These are phyloP conservation scores for Daedalea quercina DNA, from an alignment of 768 basidiomycete genomes.

Conservation along the genomic window DNA sequence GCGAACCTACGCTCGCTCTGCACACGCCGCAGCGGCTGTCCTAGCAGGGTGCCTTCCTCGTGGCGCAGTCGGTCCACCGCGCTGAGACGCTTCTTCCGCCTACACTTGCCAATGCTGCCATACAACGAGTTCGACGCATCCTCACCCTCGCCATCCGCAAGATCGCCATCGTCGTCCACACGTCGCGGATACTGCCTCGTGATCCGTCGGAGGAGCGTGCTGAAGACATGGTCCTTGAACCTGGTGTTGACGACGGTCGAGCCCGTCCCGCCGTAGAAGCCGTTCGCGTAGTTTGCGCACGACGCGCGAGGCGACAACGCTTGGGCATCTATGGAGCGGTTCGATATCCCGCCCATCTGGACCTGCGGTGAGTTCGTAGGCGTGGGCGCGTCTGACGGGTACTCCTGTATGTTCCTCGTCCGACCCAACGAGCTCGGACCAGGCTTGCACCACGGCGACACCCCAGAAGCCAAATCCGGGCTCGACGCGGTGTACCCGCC, in stretches of 20 bases:
- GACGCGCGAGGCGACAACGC: conserved; percentile 9
- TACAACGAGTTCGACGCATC: conserved; percentile 5
- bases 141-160: conserved; percentile 35
- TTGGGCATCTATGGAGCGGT: neutral
- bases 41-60: conserved; percentile 31
- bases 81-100: conserved; percentile 36
- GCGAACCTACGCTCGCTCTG: conserved; percentile 55
- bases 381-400: conserved; percentile 1
- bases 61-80: conserved; percentile 34
- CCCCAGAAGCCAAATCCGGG: conserved; percentile 49
- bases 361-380: conserved; percentile 22
- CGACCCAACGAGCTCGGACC: conserved; percentile 13
- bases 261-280: conserved; percentile 82
- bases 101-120: conserved; percentile 15
- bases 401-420: conserved; percentile 1
- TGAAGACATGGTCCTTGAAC: conserved; percentile 94
- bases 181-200: conserved; percentile 38
- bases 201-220: conserved; percentile 74
- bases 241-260: conserved; percentile 91
- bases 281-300: conserved; percentile 12
- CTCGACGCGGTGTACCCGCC: conserved; percentile 58
- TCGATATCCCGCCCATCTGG: neutral
- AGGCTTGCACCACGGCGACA: conserved; percentile 23
- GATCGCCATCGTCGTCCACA: conserved; percentile 32
- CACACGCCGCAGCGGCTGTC: conserved; percentile 47